These are phyloP conservation scores for Cryptosporidium canis DNA, from an alignment of 169 alveolate species.

Conservation along the genomic window DNA sequence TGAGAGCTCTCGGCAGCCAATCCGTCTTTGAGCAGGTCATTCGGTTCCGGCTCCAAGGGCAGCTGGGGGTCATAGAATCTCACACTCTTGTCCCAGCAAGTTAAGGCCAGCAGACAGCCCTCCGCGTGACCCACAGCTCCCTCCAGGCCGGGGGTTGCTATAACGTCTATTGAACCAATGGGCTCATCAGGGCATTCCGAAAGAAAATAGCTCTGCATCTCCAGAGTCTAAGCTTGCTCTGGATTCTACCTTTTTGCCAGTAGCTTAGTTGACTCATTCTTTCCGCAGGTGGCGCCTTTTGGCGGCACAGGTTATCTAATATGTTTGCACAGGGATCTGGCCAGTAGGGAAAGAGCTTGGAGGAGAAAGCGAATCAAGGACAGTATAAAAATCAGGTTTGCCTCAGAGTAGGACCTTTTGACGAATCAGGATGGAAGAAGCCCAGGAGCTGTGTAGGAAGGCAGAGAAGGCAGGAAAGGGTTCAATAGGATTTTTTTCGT, in stretches of 20 bases:
- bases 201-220: slow-evolving; percentile 48
- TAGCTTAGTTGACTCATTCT: not conserved
- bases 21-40: not conserved
- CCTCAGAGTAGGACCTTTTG: not conserved
- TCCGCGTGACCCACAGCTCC: not conserved
- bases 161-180: slow-evolving; percentile 25
- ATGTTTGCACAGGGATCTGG: no score
- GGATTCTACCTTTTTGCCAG: not conserved
- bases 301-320: no score
- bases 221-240: not conserved
- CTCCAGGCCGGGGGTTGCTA: not conserved
- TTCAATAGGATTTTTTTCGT: slow-evolving; percentile 74
- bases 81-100: slow-evolving; percentile 68
- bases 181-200: slow-evolving; percentile 51
- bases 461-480: slow-evolving; percentile 77
- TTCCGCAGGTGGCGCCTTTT: not conserved
- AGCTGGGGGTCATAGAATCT: slow-evolving; percentile 35
- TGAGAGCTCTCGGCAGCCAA: not conserved
- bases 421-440: slow-evolving; percentile 33
- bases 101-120: slow-evolving; percentile 24
- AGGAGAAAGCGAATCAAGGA: not conserved
- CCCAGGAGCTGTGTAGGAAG: slow-evolving; percentile 66
- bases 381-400: not conserved
- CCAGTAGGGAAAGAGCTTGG: not conserved
- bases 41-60: not conserved